Percentiles rank a stretch among this genome's conserved stretches.
These are phyloP conservation scores for Tympanopsis confertula DNA, from an alignment of 2,329 filamentous ascomycete species.

Conservation along the genomic window DNA sequence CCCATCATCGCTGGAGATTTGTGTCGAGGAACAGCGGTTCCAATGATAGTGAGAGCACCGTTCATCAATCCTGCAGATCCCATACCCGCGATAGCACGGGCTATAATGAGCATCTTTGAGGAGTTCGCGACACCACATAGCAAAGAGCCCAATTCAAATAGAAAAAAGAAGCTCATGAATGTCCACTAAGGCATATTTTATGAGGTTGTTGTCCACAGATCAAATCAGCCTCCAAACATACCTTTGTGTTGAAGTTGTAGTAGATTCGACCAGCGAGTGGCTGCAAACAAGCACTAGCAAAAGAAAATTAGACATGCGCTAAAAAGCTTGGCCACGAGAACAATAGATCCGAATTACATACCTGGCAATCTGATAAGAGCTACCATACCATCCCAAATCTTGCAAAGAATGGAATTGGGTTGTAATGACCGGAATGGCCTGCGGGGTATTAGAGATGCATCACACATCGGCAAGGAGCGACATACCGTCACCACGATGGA, in stretches of 20 bases:
- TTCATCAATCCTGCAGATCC: conserved; percentile 38
- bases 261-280: background rate
- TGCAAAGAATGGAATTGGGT: background rate
- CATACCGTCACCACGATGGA: background rate
- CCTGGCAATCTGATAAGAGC: background rate
- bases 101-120: conserved; percentile 39
- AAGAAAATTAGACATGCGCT: background rate
- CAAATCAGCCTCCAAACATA: background rate
- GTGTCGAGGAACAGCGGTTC: conserved; percentile 21
- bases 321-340: background rate
- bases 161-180: conserved; percentile 25
- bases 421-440: background rate
- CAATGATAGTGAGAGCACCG: conserved; percentile 38
- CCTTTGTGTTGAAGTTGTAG: background rate
- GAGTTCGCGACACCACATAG: conserved; percentile 37
- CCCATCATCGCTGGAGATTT: conserved; percentile 21
- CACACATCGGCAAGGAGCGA: background rate
- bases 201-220: background rate
- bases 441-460: background rate
- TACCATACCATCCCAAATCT: background rate
- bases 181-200: conserved; percentile 8
- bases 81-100: conserved; percentile 38
- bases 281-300: background rate
- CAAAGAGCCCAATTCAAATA: conserved; percentile 44
- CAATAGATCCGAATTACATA: background rate